These are phyloP conservation scores for Canavalia ensiformis DNA, from an alignment of 306 rosid species.

Conservation along the genomic window DNA sequence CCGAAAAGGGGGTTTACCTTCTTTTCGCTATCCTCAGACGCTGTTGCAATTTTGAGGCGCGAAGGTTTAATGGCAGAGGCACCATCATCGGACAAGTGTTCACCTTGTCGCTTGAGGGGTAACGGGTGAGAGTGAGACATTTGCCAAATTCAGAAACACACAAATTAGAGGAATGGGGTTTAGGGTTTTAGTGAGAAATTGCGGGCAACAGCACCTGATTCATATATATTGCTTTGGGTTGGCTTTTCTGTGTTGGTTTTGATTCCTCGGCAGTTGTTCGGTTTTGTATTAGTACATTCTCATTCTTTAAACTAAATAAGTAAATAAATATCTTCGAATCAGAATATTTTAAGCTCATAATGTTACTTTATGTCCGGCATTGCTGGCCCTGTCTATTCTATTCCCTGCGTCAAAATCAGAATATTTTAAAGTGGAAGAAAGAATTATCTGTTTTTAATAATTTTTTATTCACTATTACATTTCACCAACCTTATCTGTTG, in stretches of 20 bases:
- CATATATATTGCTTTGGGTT: neutral
- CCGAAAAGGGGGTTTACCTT: conserved; percentile 54
- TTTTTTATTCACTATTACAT: too few species aligned
- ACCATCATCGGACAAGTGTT: conserved; percentile 69
- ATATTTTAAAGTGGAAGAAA: neutral
- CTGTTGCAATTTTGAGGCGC: conserved; percentile 66
- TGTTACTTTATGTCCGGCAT: neutral
- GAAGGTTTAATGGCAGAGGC: conserved; percentile 67
- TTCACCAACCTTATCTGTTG: too few species aligned
- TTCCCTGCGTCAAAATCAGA: neutral
- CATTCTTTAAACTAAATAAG: too few species aligned
- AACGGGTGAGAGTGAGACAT: conserved; percentile 56
- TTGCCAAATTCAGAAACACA: conserved; percentile 13
- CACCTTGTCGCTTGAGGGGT: conserved; percentile 68
- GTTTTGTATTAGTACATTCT: neutral
- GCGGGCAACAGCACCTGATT: neutral
- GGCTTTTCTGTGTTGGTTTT: conserved; percentile 14
- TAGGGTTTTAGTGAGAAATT: conserved; percentile 51
- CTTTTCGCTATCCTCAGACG: conserved; percentile 78
- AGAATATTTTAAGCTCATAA: neutral
- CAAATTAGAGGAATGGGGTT: conserved; percentile 8
- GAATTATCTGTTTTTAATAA: too few species aligned
- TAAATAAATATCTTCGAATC: too few species aligned
- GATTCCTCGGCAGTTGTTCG: conserved; percentile 43
- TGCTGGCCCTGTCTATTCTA: neutral